Evolutionary conservation across 2,329 filamentous ascomycete species (phyloP).

Genomic region (Epicoccum nigrum): DNA sequence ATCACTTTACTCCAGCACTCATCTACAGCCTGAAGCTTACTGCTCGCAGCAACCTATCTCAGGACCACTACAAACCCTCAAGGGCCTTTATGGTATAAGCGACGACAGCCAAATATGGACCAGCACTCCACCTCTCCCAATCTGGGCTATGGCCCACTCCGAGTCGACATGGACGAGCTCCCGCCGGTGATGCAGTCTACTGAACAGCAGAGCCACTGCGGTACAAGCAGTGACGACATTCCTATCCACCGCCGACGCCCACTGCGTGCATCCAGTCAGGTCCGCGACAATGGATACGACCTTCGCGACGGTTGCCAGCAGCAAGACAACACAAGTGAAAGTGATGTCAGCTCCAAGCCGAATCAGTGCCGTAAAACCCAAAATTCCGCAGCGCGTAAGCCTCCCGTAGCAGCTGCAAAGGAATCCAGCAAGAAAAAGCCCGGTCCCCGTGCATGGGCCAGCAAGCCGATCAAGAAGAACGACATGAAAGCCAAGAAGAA

Average conservation of each 20-base stretch:
- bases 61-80: too few species aligned
- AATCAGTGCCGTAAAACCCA: background rate
- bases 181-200: background rate
- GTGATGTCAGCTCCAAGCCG: background rate
- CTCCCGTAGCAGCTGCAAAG: too few species aligned
- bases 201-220: background rate
- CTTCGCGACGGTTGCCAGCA: background rate
- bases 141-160: background rate
- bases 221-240: slow-evolving; percentile 18
- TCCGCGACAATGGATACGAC: background rate
- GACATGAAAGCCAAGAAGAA: slow-evolving; percentile 33
- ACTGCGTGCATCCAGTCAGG: background rate
- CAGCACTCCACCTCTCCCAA: background rate
- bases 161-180: background rate
- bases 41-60: too few species aligned
- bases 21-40: too few species aligned
- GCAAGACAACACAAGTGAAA: background rate
- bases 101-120: background rate
- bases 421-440: slow-evolving; percentile 24
- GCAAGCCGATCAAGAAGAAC: slow-evolving; percentile 35
- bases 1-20: too few species aligned
- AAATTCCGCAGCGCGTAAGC: too few species aligned
- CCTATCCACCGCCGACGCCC: slow-evolving; percentile 11
- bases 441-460: slow-evolving; percentile 19
- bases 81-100: too few species aligned